Conservation (phyloP, 108 stramenopile species). For the Aurantiochytrium sp. region DNA sequence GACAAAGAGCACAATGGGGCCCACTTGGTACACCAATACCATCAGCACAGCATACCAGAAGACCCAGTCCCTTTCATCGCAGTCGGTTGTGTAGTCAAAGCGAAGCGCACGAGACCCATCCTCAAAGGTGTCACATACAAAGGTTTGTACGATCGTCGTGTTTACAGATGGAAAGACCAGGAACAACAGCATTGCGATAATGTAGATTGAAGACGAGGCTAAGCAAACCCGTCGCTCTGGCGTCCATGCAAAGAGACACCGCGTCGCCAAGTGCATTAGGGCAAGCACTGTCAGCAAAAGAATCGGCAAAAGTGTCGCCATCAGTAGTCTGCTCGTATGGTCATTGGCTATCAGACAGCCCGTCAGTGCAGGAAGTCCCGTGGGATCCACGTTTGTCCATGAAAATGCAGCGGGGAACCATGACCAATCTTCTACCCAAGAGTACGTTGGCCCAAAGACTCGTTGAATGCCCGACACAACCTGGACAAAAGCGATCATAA, state of each 20-base stretch:
- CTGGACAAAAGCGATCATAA: background rate
- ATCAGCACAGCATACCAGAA: background rate
- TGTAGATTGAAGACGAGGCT: background rate
- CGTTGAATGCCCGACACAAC: background rate
- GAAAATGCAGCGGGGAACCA: background rate
- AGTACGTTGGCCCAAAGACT: background rate
- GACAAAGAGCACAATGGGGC: background rate
- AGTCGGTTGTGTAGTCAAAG: background rate
- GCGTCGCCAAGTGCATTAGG: background rate
- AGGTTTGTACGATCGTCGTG: background rate
- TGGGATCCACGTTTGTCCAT: too few species aligned
- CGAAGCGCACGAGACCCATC: background rate
- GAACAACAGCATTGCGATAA: background rate
- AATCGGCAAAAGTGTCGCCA: too few species aligned
- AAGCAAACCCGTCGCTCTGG: background rate
- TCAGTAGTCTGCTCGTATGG: too few species aligned
- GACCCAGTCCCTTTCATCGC: background rate
- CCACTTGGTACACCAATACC: background rate
- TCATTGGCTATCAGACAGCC: too few species aligned
- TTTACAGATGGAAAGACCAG: background rate
- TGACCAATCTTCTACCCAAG: background rate
- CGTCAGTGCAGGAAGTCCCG: too few species aligned
- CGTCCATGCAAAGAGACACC: background rate
- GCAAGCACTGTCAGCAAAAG: background rate
- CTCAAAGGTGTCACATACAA: background rate